Base-by-base conservation (phyloP, 768 basidiomycete species). In the Phylloporus sp. region DNA sequence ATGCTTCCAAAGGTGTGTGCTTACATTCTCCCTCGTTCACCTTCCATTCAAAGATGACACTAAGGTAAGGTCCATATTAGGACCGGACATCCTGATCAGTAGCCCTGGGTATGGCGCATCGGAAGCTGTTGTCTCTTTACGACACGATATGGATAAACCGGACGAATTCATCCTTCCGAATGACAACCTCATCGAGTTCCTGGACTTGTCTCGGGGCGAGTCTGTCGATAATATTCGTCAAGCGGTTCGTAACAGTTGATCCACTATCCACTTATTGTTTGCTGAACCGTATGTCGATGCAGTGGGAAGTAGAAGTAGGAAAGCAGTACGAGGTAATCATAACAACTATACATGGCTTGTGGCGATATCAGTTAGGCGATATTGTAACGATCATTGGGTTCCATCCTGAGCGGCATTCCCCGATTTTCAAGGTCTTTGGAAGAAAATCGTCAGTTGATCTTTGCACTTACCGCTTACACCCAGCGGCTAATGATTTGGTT, bases 31-130 rank as follows among this genome's bases (percentile, higher is more conserved):
- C 4, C 9, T 16, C 3, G n/a, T n/a, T n/a, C 13, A 8, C 9
- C 8, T 24, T 2, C n/a, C 10, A n/a, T 18, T 38, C 10, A 47
- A 18, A 42, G 8, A 5, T 26, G 15, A 5, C 38, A 11, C 31
- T 7, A 36, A 64, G 56, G 24, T 60, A 22, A 53, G 26, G 45
- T 50, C 44, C 42, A 39, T 63, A 23, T 22, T 62, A 6, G 58
- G 53, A 27, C 40, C 55, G 20, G 36, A 35, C 27, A 13, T 61
- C 10, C 0, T 9, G 6, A 29, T 62, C 16, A 20, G n/a, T 31
- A 8, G 10, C 34, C 2, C 16, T 23, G 49, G 29, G 20, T 65
- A 64, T 34, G 49, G 13, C 11, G 20, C 54, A 28, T 55, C 60
- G 2, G 58, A 64, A 23, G 44, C 43, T 5, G 1, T 5, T 7